Evolutionary conservation across 2,329 filamentous ascomycete genomes (phyloP), one percentile per base, ranked within the genome.

Genomic region (Tolypocladium album): DNA sequence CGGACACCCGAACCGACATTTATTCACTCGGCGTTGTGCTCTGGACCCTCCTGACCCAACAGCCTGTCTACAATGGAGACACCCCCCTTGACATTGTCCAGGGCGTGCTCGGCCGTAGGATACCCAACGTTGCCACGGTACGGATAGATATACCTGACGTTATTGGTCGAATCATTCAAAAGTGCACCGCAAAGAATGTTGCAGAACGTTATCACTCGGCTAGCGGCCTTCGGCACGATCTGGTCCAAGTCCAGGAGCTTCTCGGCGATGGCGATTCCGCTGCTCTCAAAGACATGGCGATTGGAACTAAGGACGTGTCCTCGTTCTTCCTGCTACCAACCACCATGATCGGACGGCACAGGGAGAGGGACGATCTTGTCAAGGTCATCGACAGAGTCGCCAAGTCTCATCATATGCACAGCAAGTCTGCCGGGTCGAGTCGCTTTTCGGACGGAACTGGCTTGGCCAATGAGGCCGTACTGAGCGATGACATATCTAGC

Each of bases 41-140:
- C 71, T 97, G 91, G 88, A 90, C 84, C 11, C 83, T 95, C 68
- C 78, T 96, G 55, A 89, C 90, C 1, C 90, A 92, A 36, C 84
- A 87, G 66, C 84, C 89, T 3, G 88, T 91, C 0, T 96, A 94
- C 65, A 87, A 88, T 42, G 93, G 90, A 12, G 82, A 85, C 15
- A 88, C 86, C 0, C 90, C 92, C 0, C 83, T 97, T 61, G 92
- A 97, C 67, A 91, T 97, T 53, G 91, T 97, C 64, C 92, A 97
- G 70, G 90, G 87, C 65, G 91, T 97, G 13, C 79, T 97, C 11
- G 87, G 87, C 55, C 88, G 88, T 64, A 85, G 89, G 55, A 85
- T 97, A 64, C 86, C 89, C 5, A 85, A 85, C 43, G 86, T 94
- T 11, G 90, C 90, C 4, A 84, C 84, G 4, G 84, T 91, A 53